These are phyloP conservation scores for Cordyceps cateniannulata DNA, from an alignment of 2,329 filamentous ascomycete species.

Conservation along the genomic window DNA sequence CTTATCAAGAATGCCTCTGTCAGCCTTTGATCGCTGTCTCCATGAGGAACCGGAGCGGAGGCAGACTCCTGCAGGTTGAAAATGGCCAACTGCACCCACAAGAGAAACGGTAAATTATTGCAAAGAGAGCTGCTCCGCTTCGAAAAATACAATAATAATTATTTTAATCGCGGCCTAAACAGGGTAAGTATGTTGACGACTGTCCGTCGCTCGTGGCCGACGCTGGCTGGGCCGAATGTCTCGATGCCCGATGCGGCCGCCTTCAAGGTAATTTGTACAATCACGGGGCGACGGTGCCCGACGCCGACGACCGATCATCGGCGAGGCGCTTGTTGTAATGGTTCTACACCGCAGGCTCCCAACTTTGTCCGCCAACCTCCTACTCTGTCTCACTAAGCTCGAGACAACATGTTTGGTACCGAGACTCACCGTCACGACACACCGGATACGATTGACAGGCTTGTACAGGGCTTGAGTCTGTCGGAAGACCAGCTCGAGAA, in stretches of 20 bases:
- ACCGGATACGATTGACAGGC: neutral
- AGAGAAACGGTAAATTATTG: neutral
- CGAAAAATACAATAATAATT: no score
- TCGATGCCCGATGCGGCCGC: neutral
- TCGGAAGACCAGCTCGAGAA: neutral
- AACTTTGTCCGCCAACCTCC: neutral
- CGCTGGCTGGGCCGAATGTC: neutral
- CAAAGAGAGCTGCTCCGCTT: no score
- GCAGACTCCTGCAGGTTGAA: no score
- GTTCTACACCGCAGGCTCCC: neutral
- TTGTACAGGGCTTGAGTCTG: neutral
- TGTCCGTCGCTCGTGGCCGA: neutral
- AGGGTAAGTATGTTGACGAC: no score
- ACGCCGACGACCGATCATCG: neutral
- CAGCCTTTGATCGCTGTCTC: no score
- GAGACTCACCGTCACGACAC: neutral
- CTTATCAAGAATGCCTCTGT: no score
- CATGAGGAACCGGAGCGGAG: no score
- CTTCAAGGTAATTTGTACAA: neutral
- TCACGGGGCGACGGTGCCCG: neutral
- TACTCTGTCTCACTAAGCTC: neutral
- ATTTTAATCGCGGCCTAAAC: no score
- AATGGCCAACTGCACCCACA: no score
- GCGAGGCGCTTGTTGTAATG: neutral
- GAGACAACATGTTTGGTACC: neutral